Conservation (phyloP, 768 basidiomycete genomes). For the Pulveroboletus sp. region DNA sequence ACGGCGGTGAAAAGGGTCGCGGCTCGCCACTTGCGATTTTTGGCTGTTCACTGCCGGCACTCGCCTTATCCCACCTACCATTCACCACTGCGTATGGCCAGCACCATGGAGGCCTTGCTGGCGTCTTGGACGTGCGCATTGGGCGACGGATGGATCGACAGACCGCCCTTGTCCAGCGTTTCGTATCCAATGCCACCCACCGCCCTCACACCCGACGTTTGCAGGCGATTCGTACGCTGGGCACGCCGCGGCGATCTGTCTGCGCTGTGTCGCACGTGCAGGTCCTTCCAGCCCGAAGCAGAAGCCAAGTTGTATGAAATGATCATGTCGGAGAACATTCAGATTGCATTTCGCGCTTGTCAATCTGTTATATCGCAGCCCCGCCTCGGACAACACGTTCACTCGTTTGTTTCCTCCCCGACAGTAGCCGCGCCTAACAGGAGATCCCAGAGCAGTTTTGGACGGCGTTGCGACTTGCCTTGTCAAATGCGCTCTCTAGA, state of each 20-base stretch:
- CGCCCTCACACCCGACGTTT: conserved; percentile 42
- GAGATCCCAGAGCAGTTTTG: conserved; percentile 38
- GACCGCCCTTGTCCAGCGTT: neutral
- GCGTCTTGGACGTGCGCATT: neutral
- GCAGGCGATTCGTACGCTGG: conserved; percentile 37
- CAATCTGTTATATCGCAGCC: conserved; percentile 33
- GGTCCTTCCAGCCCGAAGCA: conserved; percentile 44
- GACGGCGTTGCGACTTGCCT: conserved; percentile 37
- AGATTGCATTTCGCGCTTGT: conserved; percentile 35
- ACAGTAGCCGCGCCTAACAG: conserved; percentile 23
- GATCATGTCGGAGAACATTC: conserved; percentile 36
- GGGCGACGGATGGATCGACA: no score
- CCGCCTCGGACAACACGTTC: conserved; percentile 40
- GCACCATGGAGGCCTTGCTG: neutral
- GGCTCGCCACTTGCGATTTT: conserved; percentile 7
- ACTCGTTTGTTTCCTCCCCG: conserved; percentile 40
- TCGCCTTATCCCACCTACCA: neutral
- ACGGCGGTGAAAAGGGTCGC: conserved; percentile 1
- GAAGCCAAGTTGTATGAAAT: conserved; percentile 43
- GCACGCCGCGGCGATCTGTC: conserved; percentile 35
- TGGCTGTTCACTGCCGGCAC: neutral
- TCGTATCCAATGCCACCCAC: conserved; percentile 13
- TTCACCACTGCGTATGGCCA: neutral
- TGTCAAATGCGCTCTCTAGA: conserved; percentile 46
- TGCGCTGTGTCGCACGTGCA: conserved; percentile 42